These are phyloP conservation scores for Penicillium verrucosum DNA, from an alignment of 2,329 filamentous ascomycete genomes.

Conservation along the genomic window DNA sequence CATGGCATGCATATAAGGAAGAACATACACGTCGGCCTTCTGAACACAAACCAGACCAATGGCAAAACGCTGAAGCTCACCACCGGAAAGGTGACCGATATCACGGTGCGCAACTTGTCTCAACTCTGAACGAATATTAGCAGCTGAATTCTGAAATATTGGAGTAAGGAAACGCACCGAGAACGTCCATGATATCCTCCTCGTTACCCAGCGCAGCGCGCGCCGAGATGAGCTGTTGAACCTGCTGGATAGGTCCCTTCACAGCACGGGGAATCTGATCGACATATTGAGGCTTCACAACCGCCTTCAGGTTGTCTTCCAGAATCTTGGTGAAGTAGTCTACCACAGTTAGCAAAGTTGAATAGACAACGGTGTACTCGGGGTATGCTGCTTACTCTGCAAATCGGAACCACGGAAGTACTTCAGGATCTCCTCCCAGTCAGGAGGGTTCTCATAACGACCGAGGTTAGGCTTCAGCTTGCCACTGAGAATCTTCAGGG, in stretches of 20 bases:
- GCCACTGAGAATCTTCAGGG: constrained; percentile 95
- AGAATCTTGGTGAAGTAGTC: constrained; percentile 99
- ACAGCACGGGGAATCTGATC: constrained; percentile 96
- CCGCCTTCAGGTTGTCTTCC: constrained; percentile 94
- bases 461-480: constrained; percentile 98
- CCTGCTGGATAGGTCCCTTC: constrained; percentile 73
- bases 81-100: constrained; percentile 85
- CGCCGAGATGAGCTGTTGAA: constrained; percentile 72
- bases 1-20: not conserved
- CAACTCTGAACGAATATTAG: constrained; percentile 58
- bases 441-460: constrained; percentile 89
- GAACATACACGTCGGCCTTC: constrained; percentile 76
- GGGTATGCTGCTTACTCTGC: constrained; percentile 66
- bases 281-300: constrained; percentile 99
- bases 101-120: constrained; percentile 89
- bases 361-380: not conserved
- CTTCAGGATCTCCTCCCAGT: constrained; percentile 99
- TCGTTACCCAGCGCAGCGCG: constrained; percentile 75
- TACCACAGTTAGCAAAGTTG: constrained; percentile 34
- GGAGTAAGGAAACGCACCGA: constrained; percentile 51
- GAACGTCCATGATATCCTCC: constrained; percentile 74
- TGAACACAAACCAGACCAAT: constrained; percentile 95
- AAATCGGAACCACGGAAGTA: constrained; percentile 97
- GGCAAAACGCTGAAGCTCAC: constrained; percentile 96
- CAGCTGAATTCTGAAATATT: not conserved